Conservation (phyloP, 768 basidiomycete genomes). For the Rhizopogon rudus region DNA sequence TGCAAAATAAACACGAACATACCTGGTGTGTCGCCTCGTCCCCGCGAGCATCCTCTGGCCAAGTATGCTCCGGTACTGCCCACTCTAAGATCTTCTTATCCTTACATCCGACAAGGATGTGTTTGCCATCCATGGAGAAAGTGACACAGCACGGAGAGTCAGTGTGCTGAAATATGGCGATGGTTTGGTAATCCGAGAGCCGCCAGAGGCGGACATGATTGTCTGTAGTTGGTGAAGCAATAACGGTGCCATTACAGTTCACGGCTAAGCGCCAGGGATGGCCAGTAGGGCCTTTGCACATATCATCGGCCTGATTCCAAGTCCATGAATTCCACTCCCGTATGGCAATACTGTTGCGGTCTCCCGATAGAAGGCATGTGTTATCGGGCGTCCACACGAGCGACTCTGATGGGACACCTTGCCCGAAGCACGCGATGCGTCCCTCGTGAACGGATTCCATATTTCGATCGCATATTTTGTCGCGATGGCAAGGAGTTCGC, state of each 20-base stretch:
- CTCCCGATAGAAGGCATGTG: not conserved
- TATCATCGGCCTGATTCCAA: not conserved
- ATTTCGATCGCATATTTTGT: too few relatives aligned
- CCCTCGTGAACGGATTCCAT: too few relatives aligned
- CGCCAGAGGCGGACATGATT: slow-evolving; percentile 11
- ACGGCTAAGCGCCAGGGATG: not conserved
- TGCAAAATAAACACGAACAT: not conserved
- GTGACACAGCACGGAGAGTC: not conserved
- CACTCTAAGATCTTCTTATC: not conserved
- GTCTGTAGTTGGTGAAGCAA: not conserved
- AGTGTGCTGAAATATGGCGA: not conserved
- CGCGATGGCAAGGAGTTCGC: too few relatives aligned
- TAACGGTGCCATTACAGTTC: not conserved
- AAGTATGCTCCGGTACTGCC: not conserved
- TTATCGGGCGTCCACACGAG: not conserved
- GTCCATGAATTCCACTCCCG: not conserved
- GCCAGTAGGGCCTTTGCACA: not conserved
- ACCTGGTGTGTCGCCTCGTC: not conserved
- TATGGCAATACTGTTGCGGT: not conserved
- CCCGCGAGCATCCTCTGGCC: not conserved
- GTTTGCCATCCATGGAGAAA: not conserved
- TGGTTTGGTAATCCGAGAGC: not conserved
- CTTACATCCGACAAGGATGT: not conserved
- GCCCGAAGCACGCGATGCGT: not conserved
- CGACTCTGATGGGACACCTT: not conserved